Conservation (phyloP, 768 basidiomycete genomes). For the Exidia glandulosa region DNA sequence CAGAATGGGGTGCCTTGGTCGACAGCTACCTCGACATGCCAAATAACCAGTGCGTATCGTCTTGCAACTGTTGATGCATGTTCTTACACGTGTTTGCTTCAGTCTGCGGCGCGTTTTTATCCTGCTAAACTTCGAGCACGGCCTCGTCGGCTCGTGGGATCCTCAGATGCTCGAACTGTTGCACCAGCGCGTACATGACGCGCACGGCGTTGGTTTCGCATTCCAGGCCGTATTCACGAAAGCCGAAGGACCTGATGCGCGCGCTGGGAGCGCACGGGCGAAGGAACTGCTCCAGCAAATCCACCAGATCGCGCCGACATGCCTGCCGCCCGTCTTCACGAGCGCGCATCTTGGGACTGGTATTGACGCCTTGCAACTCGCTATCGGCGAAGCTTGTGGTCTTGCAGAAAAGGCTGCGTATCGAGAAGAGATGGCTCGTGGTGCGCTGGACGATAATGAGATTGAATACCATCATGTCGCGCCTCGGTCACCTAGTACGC, state of each 20-base stretch:
- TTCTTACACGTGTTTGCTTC: neutral
- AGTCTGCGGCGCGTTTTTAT: constrained; percentile 65
- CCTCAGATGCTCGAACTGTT: constrained; percentile 50
- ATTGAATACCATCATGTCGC: no score
- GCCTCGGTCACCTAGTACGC: no score
- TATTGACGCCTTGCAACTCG: neutral
- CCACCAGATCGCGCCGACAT: constrained; percentile 43
- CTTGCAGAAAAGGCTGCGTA: no score
- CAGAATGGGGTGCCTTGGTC: constrained; percentile 67
- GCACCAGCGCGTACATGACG: neutral
- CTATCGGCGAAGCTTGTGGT: neutral
- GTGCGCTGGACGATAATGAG: no score
- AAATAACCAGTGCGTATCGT: constrained; percentile 38
- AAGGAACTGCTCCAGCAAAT: constrained; percentile 35
- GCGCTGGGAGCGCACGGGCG: constrained; percentile 16
- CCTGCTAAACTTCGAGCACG: constrained; percentile 57
- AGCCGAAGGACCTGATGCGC: constrained; percentile 31
- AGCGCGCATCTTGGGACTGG: neutral
- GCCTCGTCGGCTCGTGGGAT: constrained; percentile 41
- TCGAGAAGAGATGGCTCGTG: no score
- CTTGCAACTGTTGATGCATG: neutral
- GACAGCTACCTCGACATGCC: constrained; percentile 51
- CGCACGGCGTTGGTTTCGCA: constrained; percentile 29
- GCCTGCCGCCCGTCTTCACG: constrained; percentile 30
- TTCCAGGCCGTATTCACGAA: constrained; percentile 68